phyloP scores from a whole-genome alignment of 2,329 filamentous ascomycete species.

The Fonsecaea monophora region DNA sequence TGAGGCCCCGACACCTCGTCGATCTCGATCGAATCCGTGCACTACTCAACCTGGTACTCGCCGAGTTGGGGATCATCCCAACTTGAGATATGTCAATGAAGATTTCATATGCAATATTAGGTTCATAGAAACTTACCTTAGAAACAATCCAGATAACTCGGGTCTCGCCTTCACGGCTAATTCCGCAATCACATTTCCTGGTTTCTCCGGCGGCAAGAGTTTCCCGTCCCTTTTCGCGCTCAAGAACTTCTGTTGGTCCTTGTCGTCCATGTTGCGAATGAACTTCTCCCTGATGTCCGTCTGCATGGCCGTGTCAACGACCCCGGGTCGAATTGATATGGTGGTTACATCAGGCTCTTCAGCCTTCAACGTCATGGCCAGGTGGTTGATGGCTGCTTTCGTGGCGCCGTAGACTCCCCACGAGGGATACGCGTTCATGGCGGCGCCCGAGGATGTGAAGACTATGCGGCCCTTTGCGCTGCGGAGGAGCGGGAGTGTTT shows the following conservation, averaged over 20 bases:
- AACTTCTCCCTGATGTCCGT: slow-evolving; percentile 78
- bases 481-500: slow-evolving; percentile 72
- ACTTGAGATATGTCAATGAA: slow-evolving; percentile 20
- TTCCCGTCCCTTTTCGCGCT: slow-evolving; percentile 72
- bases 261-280: slow-evolving; percentile 63
- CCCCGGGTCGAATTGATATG: slow-evolving; percentile 76
- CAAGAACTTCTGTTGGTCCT: slow-evolving; percentile 69
- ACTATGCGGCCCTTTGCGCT: slow-evolving; percentile 73
- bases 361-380: slow-evolving; percentile 72
- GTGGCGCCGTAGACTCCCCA: slow-evolving; percentile 84
- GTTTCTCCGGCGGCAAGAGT: slow-evolving; percentile 80
- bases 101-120: background rate
- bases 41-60: slow-evolving; percentile 28
- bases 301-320: slow-evolving; percentile 91
- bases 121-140: slow-evolving; percentile 48
- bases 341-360: slow-evolving; percentile 80
- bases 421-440: slow-evolving; percentile 67
- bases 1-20: background rate
- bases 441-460: slow-evolving; percentile 80
- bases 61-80: slow-evolving; percentile 40
- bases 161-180: slow-evolving; percentile 70
- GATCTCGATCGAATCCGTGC: background rate
- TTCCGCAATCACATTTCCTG: slow-evolving; percentile 83
- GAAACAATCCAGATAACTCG: slow-evolving; percentile 76
- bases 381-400: slow-evolving; percentile 83